A percentile compares a stretch with the other conserved stretches of the same genome.
Conservation (phyloP, 306 rosid species). For the Prunus kanzakura region DNA sequence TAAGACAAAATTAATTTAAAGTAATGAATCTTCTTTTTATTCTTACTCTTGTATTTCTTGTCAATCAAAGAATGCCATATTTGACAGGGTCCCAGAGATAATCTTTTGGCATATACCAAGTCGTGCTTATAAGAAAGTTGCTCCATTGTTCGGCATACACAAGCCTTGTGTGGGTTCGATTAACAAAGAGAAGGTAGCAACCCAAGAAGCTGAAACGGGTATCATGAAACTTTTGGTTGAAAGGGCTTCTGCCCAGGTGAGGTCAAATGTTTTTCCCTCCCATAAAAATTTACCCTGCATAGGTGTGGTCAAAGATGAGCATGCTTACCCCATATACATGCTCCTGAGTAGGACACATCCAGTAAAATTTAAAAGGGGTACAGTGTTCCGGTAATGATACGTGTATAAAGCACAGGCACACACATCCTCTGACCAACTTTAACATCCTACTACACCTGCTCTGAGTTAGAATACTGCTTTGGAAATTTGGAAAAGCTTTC, state of each 20-base stretch:
- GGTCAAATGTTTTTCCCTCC: not conserved
- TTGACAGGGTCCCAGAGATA: constrained; percentile 73
- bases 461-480: too few relatives aligned
- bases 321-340: not conserved
- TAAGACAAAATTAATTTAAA: not conserved
- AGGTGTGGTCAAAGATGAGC: not conserved
- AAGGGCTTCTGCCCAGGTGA: constrained; percentile 79
- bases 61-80: constrained; percentile 16
- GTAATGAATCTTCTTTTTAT: not conserved
- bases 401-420: too few relatives aligned
- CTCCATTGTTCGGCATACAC: constrained; percentile 47
- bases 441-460: not conserved
- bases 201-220: constrained; percentile 70
- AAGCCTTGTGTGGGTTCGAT: constrained; percentile 85
- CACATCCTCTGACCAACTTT: too few relatives aligned
- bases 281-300: not conserved
- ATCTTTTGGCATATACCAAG: constrained; percentile 94
- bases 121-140: constrained; percentile 52
- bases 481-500: too few relatives aligned
- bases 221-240: constrained; percentile 60
- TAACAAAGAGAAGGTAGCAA: constrained; percentile 67
- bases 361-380: too few relatives aligned
- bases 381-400: too few relatives aligned
- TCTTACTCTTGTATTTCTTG: not conserved
- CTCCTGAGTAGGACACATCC: not conserved